phyloP scores from a whole-genome alignment of 495 filamentous ascomycete genomes.

The Penicillium tannophilum region DNA sequence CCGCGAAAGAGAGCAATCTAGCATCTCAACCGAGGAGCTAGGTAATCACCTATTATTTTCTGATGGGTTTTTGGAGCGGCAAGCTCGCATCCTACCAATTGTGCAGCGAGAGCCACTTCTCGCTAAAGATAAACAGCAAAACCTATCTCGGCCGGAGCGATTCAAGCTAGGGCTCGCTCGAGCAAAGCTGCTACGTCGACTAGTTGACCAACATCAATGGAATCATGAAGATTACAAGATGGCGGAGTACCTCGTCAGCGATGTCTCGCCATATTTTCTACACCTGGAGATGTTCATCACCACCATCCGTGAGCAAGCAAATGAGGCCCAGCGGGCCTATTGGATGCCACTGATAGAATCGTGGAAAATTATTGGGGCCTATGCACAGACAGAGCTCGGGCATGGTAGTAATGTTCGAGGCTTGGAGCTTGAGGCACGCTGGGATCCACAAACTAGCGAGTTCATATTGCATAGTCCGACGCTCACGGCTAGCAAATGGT shows the following conservation, averaged over 20 bases:
- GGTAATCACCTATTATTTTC: constrained; percentile 40
- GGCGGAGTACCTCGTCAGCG: constrained; percentile 48
- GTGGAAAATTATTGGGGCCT: constrained; percentile 49
- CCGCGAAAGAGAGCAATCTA: constrained; percentile 39
- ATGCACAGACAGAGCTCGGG: constrained; percentile 51
- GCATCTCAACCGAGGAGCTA: constrained; percentile 40
- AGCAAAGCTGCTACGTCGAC: constrained; percentile 46
- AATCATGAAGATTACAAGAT: constrained; percentile 43
- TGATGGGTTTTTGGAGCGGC: constrained; percentile 45
- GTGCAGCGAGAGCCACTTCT: constrained; percentile 42
- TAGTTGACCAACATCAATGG: constrained; percentile 44
- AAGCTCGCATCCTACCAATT: constrained; percentile 40
- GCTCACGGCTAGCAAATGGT: constrained; percentile 53
- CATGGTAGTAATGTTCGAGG: constrained; percentile 53
- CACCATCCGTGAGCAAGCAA: constrained; percentile 48
- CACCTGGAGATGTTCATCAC: constrained; percentile 38
- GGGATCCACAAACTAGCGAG: constrained; percentile 40
- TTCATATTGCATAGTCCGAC: constrained; percentile 51
- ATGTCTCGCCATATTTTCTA: constrained; percentile 46
- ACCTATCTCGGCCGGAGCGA: constrained; percentile 46
- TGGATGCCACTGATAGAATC: constrained; percentile 49
- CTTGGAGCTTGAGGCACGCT: constrained; percentile 47
- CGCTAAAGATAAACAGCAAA: constrained; percentile 44
- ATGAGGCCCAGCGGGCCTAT: constrained; percentile 41
- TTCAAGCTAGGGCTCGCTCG: constrained; percentile 51